phyloP scores from a whole-genome alignment of 805 yeast species.

The Komagataella populi region DNA sequence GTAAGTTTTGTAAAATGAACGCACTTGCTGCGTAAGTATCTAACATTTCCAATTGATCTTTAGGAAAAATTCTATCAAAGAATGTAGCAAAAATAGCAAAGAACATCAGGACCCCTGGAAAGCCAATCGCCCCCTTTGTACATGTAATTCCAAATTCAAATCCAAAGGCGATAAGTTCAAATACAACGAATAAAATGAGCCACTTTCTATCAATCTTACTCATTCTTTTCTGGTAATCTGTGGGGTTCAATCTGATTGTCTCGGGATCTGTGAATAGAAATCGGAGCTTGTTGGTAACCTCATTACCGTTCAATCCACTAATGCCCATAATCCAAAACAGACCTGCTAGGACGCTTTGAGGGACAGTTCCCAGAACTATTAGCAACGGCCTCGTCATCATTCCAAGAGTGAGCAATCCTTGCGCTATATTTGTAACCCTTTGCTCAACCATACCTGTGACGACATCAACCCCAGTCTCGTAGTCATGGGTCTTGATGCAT shows the following conservation, averaged over 20 bases:
- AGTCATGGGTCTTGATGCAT: conserved; percentile 34
- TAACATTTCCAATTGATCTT: conserved; percentile 42
- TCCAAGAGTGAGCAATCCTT: conserved; percentile 73
- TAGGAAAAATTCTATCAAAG: conserved; percentile 51
- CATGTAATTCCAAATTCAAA: conserved; percentile 78
- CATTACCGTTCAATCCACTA: conserved; percentile 58
- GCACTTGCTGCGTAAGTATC: conserved; percentile 33
- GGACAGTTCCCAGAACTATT: conserved; percentile 68
- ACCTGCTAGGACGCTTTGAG: conserved; percentile 90
- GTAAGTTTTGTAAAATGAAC: conserved; percentile 15
- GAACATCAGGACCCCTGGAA: conserved; percentile 72
- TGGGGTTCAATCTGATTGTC: conserved; percentile 5
- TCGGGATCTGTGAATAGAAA: conserved; percentile 49
- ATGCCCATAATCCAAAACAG: conserved; percentile 89
- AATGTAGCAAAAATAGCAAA: conserved; percentile 52
- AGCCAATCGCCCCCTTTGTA: conserved; percentile 87
- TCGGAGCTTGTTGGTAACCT: conserved; percentile 45
- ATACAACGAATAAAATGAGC: conserved; percentile 38
- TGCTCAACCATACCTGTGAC: conserved; percentile 71
- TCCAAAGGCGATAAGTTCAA: conserved; percentile 56
- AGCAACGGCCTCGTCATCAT: conserved; percentile 86
- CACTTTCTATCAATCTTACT: conserved; percentile 25
- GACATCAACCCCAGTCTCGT: conserved; percentile 13
- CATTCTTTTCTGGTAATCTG: conserved; percentile 8
- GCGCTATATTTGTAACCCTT: conserved; percentile 69